Conservation (phyloP, 495 filamentous ascomycete genomes). For the Baudoinia panamericana region DNA sequence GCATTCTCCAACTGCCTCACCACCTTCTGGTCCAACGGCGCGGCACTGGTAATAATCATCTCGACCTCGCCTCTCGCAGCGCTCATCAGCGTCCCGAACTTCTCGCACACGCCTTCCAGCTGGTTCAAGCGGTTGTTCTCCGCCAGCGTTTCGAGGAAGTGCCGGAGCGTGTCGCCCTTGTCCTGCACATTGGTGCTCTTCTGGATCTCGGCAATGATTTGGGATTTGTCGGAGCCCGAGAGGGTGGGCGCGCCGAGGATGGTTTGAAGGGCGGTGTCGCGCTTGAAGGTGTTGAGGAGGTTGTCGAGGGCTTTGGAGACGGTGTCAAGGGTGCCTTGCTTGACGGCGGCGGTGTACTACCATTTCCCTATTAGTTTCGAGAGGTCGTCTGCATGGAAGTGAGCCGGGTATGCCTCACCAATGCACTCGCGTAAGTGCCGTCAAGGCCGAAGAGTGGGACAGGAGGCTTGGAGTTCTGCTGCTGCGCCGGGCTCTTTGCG, state of each 20-base stretch:
- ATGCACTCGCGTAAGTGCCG: constrained; percentile 92
- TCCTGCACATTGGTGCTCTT: constrained; percentile 58
- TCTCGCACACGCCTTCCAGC: constrained; percentile 67
- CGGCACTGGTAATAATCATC: constrained; percentile 74
- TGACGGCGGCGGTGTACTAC: constrained; percentile 91
- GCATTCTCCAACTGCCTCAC: constrained; percentile 73
- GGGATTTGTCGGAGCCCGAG: constrained; percentile 58
- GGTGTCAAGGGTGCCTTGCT: constrained; percentile 69
- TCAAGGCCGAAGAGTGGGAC: constrained; percentile 88
- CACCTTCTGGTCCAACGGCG: constrained; percentile 79
- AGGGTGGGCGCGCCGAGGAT: constrained; percentile 77
- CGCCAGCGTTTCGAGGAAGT: constrained; percentile 77
- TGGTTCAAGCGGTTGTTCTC: constrained; percentile 90
- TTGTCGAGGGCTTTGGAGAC: constrained; percentile 59
- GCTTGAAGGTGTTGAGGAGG: constrained; percentile 59
- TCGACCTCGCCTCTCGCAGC: constrained; percentile 87
- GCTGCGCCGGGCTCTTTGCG: constrained; percentile 41
- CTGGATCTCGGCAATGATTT: constrained; percentile 69
- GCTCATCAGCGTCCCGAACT: constrained; percentile 77
- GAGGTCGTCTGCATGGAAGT: neutral
- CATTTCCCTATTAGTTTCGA: neutral
- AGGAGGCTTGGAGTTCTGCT: constrained; percentile 52
- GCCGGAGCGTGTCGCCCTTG: constrained; percentile 75
- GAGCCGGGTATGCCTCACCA: constrained; percentile 49
- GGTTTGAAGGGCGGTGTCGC: constrained; percentile 60